Base-by-base conservation (phyloP, 768 basidiomycete genomes). In the Termitomyces heimii region DNA sequence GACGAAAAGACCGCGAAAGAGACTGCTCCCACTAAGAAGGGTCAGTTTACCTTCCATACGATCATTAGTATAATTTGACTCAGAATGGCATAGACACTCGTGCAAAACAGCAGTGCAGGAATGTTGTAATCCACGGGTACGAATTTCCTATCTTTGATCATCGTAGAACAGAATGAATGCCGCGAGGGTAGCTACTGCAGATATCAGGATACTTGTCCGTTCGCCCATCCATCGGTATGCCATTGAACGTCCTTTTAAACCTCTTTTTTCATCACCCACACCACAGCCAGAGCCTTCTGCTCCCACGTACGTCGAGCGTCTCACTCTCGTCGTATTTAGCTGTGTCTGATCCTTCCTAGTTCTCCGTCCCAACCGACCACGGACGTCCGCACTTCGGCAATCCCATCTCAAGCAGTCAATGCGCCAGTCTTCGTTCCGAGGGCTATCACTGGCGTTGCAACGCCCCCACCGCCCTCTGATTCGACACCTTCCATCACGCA, bases 71-170 rank as follows among this genome's bases (percentile, higher is more conserved):
- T 53, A 32, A 53, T 46, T 40, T 53, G 43, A 45, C 55, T 56
- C 50, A 56, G 47, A 53, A 46, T 42, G 42, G 24, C 32, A 22
- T 66, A 89, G 88, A 90, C 73, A 77, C 82, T 46, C 14, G 85
- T 86, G 69, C 82, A 88, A 54, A 59, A 44, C 58, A 62, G 53
- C 88, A 94, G 66, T 97, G 94, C 73, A 85, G 90, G 67, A 96
- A 97, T 76, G 84, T 94, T 52, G 75, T 89, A 69, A 94, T 96
- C 61, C 89, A 94, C 68, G 94, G 94, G 93, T 94, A 73, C 62
- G 70, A 62, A 43, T 37, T 29, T 42, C 14, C 14, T 14, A 20
- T 31, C 13, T 37, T n/a, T 39, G 37, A 37, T 40, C 13, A 20
- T 42, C 16, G 16, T 24, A 22, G 20, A 34, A 48, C n/a, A 16